Evolutionary conservation across 2,329 filamentous ascomycete genomes (phyloP).

Genomic region (Phialophora expanda): DNA sequence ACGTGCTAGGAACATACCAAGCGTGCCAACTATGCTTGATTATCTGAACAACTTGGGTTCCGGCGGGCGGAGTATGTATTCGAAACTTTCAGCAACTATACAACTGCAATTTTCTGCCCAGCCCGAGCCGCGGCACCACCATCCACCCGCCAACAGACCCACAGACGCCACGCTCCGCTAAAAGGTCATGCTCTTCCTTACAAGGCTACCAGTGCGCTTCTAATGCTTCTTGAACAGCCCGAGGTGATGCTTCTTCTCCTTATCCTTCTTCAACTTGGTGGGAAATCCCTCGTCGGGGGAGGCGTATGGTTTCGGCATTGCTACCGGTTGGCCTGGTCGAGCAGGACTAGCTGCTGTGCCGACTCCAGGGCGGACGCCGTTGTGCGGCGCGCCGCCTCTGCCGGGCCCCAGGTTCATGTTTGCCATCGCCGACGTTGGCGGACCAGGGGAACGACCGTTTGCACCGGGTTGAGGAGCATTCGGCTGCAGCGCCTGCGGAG

Average conservation of each 20-base stretch:
- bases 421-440: conserved; percentile 37
- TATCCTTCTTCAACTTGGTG: conserved; percentile 62
- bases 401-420: conserved; percentile 35
- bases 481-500: conserved; percentile 47
- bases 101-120: background rate
- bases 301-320: conserved; percentile 44
- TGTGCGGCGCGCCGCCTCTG: conserved; percentile 38
- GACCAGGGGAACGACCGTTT: conserved; percentile 29
- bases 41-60: background rate
- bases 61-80: background rate
- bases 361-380: conserved; percentile 39
- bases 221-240: conserved; percentile 40
- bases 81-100: background rate
- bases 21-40: background rate
- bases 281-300: conserved; percentile 24
- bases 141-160: background rate
- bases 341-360: conserved; percentile 22
- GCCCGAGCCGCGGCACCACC: background rate
- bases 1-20: background rate
- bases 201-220: conserved; percentile 14
- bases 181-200: conserved; percentile 13
- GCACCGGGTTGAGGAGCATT: conserved; percentile 27
- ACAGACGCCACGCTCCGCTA: conserved; percentile 35
- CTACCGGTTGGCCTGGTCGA: conserved; percentile 56
- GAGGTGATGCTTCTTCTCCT: conserved; percentile 64